These are phyloP conservation scores for Glebionis coronaria DNA, from an alignment of 129 eudicot genomes.

Conservation along the genomic window DNA sequence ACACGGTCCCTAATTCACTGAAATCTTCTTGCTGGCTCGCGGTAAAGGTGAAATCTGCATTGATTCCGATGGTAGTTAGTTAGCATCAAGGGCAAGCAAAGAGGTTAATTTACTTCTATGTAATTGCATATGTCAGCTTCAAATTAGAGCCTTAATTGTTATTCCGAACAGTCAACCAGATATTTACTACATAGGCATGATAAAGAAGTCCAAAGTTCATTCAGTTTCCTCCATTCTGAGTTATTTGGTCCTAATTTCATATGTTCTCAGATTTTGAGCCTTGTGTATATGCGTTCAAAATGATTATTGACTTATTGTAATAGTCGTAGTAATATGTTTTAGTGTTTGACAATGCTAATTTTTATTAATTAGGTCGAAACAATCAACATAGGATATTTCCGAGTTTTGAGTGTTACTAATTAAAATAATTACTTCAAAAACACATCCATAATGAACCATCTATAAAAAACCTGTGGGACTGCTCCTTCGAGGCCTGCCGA, in stretches of 20 bases:
- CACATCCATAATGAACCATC: too few relatives aligned
- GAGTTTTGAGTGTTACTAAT: too few relatives aligned
- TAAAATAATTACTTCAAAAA: too few relatives aligned
- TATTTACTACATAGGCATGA: not conserved
- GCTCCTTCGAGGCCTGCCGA: conserved; percentile 39
- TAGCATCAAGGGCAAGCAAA: not conserved
- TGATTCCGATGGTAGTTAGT: not conserved
- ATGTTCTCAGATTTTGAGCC: too few relatives aligned
- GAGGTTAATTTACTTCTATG: not conserved
- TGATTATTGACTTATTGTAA: not conserved
- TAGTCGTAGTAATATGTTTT: not conserved
- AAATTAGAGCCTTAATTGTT: not conserved
- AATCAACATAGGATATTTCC: not conserved
- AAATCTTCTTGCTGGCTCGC: too few relatives aligned
- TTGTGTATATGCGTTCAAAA: not conserved
- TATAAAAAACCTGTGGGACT: too few relatives aligned
- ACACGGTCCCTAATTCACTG: too few relatives aligned
- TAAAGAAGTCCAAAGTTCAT: not conserved
- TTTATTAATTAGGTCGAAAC: not conserved
- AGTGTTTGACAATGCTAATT: not conserved
- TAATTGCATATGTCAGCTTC: not conserved
- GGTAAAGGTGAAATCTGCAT: conserved; percentile 41
- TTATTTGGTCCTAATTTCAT: not conserved
- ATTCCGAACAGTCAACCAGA: not conserved
- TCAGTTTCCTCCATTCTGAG: not conserved